phyloP scores from a whole-genome alignment of 2,329 filamentous ascomycete genomes.

The Penicillium sp. region DNA sequence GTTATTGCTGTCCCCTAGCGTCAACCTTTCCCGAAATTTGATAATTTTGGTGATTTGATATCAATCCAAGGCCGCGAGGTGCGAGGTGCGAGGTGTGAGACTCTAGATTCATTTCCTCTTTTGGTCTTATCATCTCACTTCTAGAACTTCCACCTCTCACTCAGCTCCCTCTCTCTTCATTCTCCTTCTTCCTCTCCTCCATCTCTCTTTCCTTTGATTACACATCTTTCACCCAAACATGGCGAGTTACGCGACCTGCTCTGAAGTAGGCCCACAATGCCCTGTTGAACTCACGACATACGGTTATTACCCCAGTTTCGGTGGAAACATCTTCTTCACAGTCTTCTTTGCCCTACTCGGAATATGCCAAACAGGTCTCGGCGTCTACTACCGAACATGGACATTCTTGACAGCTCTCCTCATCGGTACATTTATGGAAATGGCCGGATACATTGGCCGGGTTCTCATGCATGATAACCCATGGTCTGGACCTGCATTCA shows the following conservation, averaged over 20 bases:
- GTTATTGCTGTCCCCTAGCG: neutral
- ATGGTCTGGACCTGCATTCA: constrained; percentile 49
- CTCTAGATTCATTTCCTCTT: neutral
- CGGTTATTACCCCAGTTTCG: constrained; percentile 53
- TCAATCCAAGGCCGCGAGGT: neutral
- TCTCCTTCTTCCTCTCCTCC: neutral
- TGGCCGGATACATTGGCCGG: constrained; percentile 56
- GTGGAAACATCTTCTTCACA: constrained; percentile 53
- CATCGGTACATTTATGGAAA: constrained; percentile 51
- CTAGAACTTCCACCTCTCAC: neutral
- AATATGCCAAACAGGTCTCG: constrained; percentile 49
- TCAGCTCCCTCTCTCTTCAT: neutral
- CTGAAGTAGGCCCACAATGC: constrained; percentile 39
- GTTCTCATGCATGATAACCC: constrained; percentile 55
- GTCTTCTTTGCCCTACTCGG: constrained; percentile 52
- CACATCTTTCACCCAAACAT: constrained; percentile 4
- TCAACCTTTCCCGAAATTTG: neutral
- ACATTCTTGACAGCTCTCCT: constrained; percentile 53
- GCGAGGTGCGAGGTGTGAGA: neutral
- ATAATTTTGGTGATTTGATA: neutral
- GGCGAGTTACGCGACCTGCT: constrained; percentile 31
- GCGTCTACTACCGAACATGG: constrained; percentile 54
- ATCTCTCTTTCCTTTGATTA: neutral
- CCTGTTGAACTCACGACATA: constrained; percentile 51
- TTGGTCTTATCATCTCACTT: neutral